These are phyloP conservation scores for Amanita molliuscula DNA, from an alignment of 768 basidiomycete species.

Conservation along the genomic window DNA sequence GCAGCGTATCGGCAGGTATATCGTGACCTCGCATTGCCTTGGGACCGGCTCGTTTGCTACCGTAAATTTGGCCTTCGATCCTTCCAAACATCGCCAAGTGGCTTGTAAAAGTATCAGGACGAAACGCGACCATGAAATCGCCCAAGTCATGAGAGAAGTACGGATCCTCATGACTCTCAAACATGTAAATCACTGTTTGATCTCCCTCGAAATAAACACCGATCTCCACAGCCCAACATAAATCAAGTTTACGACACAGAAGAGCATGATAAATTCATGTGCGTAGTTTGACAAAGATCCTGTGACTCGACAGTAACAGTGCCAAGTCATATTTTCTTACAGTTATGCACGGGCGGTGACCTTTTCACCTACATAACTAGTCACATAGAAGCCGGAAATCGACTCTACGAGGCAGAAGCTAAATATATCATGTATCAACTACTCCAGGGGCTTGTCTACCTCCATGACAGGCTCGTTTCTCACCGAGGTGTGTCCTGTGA, in stretches of 20 bases:
- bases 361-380: slow-evolving; percentile 79
- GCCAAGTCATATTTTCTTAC: slow-evolving; percentile 68
- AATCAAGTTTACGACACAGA: slow-evolving; percentile 69
- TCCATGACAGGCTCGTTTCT: slow-evolving; percentile 64
- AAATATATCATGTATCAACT: slow-evolving; percentile 81
- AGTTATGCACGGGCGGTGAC: slow-evolving; percentile 79
- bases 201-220: background rate
- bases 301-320: background rate
- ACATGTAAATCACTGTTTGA: slow-evolving; percentile 39
- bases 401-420: slow-evolving; percentile 68
- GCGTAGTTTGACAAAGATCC: slow-evolving; percentile 10
- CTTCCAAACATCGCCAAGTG: slow-evolving; percentile 53
- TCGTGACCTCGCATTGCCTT: slow-evolving; percentile 70
- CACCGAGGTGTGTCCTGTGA: slow-evolving; percentile 51
- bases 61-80: slow-evolving; percentile 70
- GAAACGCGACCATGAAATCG: slow-evolving; percentile 47
- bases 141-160: slow-evolving; percentile 69
- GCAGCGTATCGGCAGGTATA: slow-evolving; percentile 55
- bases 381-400: slow-evolving; percentile 35
- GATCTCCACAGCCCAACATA: slow-evolving; percentile 56
- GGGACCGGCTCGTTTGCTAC: slow-evolving; percentile 78
- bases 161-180: slow-evolving; percentile 58
- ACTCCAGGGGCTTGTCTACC: slow-evolving; percentile 57
- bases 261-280: slow-evolving; percentile 52
- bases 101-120: slow-evolving; percentile 77